Evolutionary conservation across 1,284 basidiomycete genomes (phyloP).

Genomic region (Naganishia sp.): DNA sequence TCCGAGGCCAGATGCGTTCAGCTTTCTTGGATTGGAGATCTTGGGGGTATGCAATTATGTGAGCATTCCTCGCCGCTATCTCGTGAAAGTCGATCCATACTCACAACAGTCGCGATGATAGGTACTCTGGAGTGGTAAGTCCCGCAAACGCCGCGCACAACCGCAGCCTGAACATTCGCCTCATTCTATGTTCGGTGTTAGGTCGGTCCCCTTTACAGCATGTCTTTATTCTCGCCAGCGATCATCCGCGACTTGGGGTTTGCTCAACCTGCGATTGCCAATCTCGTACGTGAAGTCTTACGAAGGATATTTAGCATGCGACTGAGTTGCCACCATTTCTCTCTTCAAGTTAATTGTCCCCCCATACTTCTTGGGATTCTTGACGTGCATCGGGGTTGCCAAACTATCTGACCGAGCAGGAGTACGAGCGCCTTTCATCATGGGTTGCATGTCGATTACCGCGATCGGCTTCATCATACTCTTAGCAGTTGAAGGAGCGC

Average conservation of each 20-base stretch:
- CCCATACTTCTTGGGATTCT: constrained; percentile 5
- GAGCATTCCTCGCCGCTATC: not conserved
- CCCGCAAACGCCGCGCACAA: too few species aligned
- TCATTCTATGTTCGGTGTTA: not conserved
- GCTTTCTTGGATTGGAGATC: not conserved
- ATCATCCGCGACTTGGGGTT: constrained; percentile 11
- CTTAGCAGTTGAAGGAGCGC: not conserved
- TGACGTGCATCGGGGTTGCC: constrained; percentile 1
- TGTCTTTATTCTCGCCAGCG: constrained; percentile 5
- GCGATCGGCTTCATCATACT: constrained; percentile 7
- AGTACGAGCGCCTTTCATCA: constrained; percentile 1
- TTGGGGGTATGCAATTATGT: constrained; percentile 3
- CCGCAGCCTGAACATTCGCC: not conserved
- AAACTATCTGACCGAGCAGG: constrained; percentile 1
- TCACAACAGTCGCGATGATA: not conserved
- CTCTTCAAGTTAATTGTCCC: constrained; percentile 7
- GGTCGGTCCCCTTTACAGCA: constrained; percentile 9
- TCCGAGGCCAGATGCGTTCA: not conserved
- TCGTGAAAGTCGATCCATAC: not conserved
- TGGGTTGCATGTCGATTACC: constrained; percentile 3
- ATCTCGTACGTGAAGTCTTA: constrained; percentile 1
- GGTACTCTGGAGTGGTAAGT: constrained; percentile 1
- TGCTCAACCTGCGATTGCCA: not conserved
- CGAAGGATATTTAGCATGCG: not conserved
- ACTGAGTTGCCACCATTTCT: not conserved